phyloP scores from a whole-genome alignment of 2,329 filamentous ascomycete species.

The Lasiodiplodia sp. region DNA sequence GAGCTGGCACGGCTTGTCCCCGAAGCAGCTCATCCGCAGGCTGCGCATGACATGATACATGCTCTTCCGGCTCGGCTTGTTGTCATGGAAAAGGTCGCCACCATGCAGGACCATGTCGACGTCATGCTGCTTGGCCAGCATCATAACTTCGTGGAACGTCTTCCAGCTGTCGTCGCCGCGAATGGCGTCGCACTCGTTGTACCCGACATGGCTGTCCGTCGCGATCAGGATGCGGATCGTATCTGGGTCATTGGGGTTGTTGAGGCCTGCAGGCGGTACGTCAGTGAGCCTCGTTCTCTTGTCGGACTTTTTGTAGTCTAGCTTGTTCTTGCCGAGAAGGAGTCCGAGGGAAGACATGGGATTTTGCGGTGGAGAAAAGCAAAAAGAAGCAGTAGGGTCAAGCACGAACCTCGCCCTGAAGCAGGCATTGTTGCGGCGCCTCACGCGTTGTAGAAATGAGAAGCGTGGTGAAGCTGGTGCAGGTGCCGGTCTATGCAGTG shows the following conservation, averaged over 20 bases:
- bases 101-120: conserved; percentile 98
- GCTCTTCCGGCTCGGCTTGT: conserved; percentile 93
- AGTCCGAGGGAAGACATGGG: not conserved
- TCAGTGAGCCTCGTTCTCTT: not conserved
- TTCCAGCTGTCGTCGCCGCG: conserved; percentile 98
- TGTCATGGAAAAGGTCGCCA: conserved; percentile 97
- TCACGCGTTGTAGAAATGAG: not conserved
- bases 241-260: conserved; percentile 61
- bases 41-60: conserved; percentile 98
- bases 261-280: conserved; percentile 41
- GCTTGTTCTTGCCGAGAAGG: not conserved
- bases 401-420: conserved; percentile 16
- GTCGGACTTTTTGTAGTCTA: not conserved
- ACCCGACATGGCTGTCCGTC: conserved; percentile 98
- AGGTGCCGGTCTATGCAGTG: not conserved
- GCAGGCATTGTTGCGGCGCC: conserved; percentile 37
- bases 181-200: conserved; percentile 88
- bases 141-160: conserved; percentile 95
- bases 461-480: not conserved
- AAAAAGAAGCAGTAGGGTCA: not conserved
- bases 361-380: not conserved
- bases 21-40: conserved; percentile 89
- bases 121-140: conserved; percentile 82
- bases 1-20: conserved; percentile 93
- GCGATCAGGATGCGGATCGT: conserved; percentile 94